phyloP scores from a whole-genome alignment of 2,329 filamentous ascomycete species.

The Nannizziopsis arthrosporioides region DNA sequence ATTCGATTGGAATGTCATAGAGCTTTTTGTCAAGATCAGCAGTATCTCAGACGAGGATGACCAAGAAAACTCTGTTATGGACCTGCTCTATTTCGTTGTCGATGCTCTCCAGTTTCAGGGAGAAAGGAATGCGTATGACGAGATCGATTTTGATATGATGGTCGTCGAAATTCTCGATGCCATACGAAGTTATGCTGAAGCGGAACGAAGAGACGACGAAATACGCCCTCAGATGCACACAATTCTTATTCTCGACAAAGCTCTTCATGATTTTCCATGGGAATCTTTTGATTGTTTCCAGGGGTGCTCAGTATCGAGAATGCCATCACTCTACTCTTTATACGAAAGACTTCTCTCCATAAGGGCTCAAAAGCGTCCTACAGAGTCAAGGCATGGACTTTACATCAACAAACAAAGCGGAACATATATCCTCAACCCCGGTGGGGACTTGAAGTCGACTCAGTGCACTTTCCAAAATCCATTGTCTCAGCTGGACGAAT shows the following conservation, averaged over 20 bases:
- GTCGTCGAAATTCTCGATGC: slow-evolving; percentile 79
- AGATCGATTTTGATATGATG: slow-evolving; percentile 91
- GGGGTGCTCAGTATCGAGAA: slow-evolving; percentile 65
- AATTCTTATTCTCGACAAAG: slow-evolving; percentile 81
- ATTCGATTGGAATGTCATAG: slow-evolving; percentile 59
- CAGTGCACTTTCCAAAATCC: slow-evolving; percentile 60
- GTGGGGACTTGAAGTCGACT: slow-evolving; percentile 68
- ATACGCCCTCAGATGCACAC: slow-evolving; percentile 47
- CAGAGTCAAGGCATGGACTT: slow-evolving; percentile 33
- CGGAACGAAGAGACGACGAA: slow-evolving; percentile 12
- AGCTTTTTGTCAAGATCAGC: slow-evolving; percentile 78
- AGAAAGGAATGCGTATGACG: slow-evolving; percentile 91
- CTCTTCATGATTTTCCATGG: slow-evolving; percentile 86
- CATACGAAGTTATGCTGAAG: slow-evolving; percentile 62
- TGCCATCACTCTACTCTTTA: slow-evolving; percentile 75
- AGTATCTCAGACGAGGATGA: slow-evolving; percentile 60
- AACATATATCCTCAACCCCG: slow-evolving; percentile 77
- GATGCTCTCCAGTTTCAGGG: slow-evolving; percentile 95
- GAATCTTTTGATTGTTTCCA: slow-evolving; percentile 84
- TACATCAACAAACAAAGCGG: slow-evolving; percentile 40
- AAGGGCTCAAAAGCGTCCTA: slow-evolving; percentile 15
- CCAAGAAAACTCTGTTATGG: slow-evolving; percentile 78
- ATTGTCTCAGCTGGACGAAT: slow-evolving; percentile 45
- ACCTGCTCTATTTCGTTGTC: slow-evolving; percentile 89
- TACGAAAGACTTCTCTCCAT: slow-evolving; percentile 54